phyloP scores from a whole-genome alignment of 768 basidiomycete species.

The Russula earlei region DNA sequence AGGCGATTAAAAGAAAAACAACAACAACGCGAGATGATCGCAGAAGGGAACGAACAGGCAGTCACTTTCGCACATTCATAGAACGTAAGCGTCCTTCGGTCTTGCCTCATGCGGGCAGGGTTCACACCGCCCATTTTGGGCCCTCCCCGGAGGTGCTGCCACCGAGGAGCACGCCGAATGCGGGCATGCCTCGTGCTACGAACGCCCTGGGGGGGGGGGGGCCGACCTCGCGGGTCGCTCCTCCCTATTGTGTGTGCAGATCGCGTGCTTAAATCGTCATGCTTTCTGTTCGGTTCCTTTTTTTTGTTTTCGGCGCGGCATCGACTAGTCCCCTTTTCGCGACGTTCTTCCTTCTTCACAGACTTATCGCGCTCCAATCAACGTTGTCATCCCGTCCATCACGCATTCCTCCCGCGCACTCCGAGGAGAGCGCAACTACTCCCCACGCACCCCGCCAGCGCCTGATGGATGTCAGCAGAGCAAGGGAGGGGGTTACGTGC shows the following conservation, averaged over 20 bases:
- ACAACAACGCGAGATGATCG: too few species aligned
- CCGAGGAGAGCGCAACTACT: too few species aligned
- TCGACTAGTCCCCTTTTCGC: neutral
- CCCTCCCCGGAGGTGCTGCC: neutral
- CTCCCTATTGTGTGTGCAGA: constrained; percentile 18
- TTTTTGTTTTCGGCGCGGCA: neutral
- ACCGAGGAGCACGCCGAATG: neutral
- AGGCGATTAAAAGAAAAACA: too few species aligned
- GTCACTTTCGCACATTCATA: neutral
- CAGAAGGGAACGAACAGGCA: too few species aligned
- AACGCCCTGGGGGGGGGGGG: neutral
- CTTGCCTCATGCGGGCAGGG: neutral
- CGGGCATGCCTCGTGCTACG: constrained; percentile 13
- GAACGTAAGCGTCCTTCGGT: neutral
- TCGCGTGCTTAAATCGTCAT: constrained; percentile 14
- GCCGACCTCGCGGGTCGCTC: neutral
- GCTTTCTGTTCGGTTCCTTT: too few species aligned
- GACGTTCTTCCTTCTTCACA: neutral
- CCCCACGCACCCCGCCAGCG: neutral
- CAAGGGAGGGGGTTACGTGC: neutral
- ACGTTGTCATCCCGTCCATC: too few species aligned
- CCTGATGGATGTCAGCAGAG: too few species aligned
- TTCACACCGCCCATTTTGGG: neutral
- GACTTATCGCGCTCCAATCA: too few species aligned
- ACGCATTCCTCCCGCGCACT: too few species aligned